Conservation (phyloP, 2,329 filamentous ascomycete genomes). For the Alternaria brassicae region DNA sequence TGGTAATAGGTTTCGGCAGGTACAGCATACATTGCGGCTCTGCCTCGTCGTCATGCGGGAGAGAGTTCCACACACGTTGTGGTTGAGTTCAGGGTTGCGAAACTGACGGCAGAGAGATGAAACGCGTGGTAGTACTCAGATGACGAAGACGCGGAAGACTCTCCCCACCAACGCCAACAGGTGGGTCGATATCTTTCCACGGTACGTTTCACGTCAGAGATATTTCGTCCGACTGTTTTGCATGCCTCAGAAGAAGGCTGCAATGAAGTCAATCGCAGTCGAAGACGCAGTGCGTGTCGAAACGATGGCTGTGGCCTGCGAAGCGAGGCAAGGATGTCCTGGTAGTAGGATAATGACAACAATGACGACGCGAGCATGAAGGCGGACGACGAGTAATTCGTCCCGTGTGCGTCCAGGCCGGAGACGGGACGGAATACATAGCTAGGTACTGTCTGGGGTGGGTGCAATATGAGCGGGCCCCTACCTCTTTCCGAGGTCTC, state of each 20-base stretch:
- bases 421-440: slow-evolving; percentile 11
- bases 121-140: slow-evolving; percentile 23
- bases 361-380: neutral
- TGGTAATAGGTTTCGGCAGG: slow-evolving; percentile 12
- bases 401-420: slow-evolving; percentile 3
- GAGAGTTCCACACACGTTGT: slow-evolving; percentile 10
- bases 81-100: slow-evolving; percentile 16
- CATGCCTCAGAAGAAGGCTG: slow-evolving; percentile 15
- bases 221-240: slow-evolving; percentile 21
- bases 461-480: slow-evolving; percentile 8
- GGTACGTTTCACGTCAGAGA: slow-evolving; percentile 27
- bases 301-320: slow-evolving; percentile 4
- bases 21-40: slow-evolving; percentile 8
- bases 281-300: slow-evolving; percentile 3
- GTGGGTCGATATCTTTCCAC: slow-evolving; percentile 24
- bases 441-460: slow-evolving; percentile 6
- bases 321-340: slow-evolving; percentile 9
- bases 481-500: slow-evolving; percentile 16
- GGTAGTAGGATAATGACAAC: neutral
- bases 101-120: slow-evolving; percentile 24
- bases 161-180: slow-evolving; percentile 27
- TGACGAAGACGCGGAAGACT: slow-evolving; percentile 21
- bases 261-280: slow-evolving; percentile 3
- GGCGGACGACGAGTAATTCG: slow-evolving; percentile 5
- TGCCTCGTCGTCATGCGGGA: slow-evolving; percentile 9